Evolutionary conservation across 805 yeast genomes (phyloP), one percentile per base, ranked within the genome.

Genomic region (Myxozyma vanderwaltii): DNA sequence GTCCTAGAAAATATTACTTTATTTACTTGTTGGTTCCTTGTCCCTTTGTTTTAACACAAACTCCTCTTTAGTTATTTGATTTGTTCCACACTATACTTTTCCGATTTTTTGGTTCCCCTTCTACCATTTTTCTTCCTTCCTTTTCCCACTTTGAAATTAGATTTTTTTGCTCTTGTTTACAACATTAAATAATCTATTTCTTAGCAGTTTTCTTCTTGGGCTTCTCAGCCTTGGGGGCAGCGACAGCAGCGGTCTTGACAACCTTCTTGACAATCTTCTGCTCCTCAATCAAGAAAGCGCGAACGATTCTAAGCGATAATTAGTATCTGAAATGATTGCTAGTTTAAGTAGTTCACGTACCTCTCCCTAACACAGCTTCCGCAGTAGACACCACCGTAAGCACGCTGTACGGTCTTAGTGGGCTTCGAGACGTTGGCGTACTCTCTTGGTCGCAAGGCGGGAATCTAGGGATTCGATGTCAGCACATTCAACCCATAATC

Each of bases 331-430:
- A 12, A 12, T n/a, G 7, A 21, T 47, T 7, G 8, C 15, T 13
- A 29, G 6, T 7, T 17, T 15, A 5, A 29, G n/a, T 1, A 13
- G 2, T 19, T 31, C 17, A 43, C 61, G 13, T 23, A 61, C 65
- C 65, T 54, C 83, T 92, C 96, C 88, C 92, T 92, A 79, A 92
- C 98, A 84, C 96, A 90, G 89, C 66, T 68, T 84, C 90, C 80
- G 92, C 97, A 84, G 94, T 90, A 85, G 88, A 88, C 77, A 89
- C 99, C 99, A 85, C 99, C 99, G 92, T 94, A 94, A 74, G 97
- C 91, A 86, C 99, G 94, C 77, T 92, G 91, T 72, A 94, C 99
- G 72, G 96, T 88, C 87, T 94, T 94, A 85, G 87, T 88, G 77
- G 96, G 90, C 85, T 88, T 91, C 71, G 98, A 90, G 72, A 92